Conservation (phyloP, 768 basidiomycete genomes). For the Rhodosporidiobolus sp. region DNA sequence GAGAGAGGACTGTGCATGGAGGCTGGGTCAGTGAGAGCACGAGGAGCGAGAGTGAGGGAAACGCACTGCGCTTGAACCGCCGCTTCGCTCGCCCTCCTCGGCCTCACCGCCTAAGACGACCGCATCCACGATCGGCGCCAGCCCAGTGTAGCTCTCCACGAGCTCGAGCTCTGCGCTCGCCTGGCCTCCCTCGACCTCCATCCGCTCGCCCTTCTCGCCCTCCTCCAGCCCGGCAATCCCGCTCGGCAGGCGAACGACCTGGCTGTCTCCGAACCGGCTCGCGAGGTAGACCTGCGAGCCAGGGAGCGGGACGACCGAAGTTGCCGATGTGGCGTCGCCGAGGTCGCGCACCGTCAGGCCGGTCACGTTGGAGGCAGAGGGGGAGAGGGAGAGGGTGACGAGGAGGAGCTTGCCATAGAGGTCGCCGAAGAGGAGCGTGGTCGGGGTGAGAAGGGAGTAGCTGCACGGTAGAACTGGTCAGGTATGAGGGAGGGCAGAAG, state of each 20-base stretch:
- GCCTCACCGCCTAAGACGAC: constrained; percentile 53
- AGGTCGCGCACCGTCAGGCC: constrained; percentile 58
- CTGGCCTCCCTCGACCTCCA: constrained; percentile 21
- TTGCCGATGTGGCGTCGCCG: constrained; percentile 73
- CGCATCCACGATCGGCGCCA: constrained; percentile 80
- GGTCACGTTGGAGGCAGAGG: not conserved
- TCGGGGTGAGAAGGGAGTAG: not conserved
- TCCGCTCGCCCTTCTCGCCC: constrained; percentile 2
- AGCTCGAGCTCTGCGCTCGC: constrained; percentile 55
- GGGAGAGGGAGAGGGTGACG: not conserved
- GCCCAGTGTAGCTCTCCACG: constrained; percentile 65
- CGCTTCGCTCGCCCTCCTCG: constrained; percentile 55
- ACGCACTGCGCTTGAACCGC: constrained; percentile 55
- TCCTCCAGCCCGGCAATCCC: constrained; percentile 39
- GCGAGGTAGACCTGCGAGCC: constrained; percentile 71
- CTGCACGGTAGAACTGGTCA: not conserved
- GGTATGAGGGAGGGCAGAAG: no score
- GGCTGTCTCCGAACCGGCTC: constrained; percentile 77
- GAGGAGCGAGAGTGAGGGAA: constrained; percentile 57
- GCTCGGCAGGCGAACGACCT: constrained; percentile 62
- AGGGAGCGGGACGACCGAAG: constrained; percentile 67
- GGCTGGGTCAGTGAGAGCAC: constrained; percentile 4
- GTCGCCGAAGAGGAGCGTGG: constrained; percentile 38
- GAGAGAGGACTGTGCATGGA: constrained; percentile 61
- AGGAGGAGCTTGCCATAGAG: constrained; percentile 36